Evolutionary conservation across 2,329 filamentous ascomycete genomes (phyloP).

Genomic region (Grosmannia huntii): DNA sequence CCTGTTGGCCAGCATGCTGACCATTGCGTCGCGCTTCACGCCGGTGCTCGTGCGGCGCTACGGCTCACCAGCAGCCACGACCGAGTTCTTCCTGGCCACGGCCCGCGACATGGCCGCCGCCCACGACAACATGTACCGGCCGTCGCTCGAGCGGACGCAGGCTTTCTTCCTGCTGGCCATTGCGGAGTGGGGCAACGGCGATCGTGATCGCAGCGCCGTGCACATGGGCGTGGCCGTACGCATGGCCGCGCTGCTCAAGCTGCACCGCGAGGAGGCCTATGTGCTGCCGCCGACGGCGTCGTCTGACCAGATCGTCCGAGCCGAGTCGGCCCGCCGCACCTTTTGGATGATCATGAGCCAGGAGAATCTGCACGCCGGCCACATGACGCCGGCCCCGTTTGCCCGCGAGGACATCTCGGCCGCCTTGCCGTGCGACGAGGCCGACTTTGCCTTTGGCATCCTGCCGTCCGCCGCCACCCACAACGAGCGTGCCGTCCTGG

Average conservation of each 20-base stretch:
- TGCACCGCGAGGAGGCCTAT: conserved; percentile 45
- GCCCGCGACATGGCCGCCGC: conserved; percentile 31
- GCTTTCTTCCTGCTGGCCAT: conserved; percentile 46
- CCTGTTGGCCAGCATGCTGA: conserved; percentile 39
- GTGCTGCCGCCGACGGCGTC: conserved; percentile 20
- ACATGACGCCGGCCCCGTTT: conserved; percentile 35
- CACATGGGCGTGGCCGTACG: conserved; percentile 43
- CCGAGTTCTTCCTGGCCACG: conserved; percentile 38
- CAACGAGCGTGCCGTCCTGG: conserved; percentile 33
- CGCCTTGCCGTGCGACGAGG: conserved; percentile 38
- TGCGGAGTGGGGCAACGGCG: conserved; percentile 42
- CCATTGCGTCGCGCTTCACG: conserved; percentile 42
- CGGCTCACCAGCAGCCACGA: conserved; percentile 34
- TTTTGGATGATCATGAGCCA: conserved; percentile 47
- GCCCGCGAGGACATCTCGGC: conserved; percentile 39
- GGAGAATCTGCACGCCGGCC: conserved; percentile 42
- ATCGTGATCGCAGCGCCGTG: conserved; percentile 31
- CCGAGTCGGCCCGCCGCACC: conserved; percentile 42
- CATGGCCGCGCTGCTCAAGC: conserved; percentile 39
- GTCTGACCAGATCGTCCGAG: conserved; percentile 31
- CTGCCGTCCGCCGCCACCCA: conserved; percentile 25
- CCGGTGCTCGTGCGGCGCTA: conserved; percentile 32
- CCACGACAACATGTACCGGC: conserved; percentile 32
- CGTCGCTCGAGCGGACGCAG: conserved; percentile 42
- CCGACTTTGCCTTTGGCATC: conserved; percentile 35